Evolutionary conservation across 176 grass and related monocot species (phyloP).

Genomic region (Bonia amplexicaulis): DNA sequence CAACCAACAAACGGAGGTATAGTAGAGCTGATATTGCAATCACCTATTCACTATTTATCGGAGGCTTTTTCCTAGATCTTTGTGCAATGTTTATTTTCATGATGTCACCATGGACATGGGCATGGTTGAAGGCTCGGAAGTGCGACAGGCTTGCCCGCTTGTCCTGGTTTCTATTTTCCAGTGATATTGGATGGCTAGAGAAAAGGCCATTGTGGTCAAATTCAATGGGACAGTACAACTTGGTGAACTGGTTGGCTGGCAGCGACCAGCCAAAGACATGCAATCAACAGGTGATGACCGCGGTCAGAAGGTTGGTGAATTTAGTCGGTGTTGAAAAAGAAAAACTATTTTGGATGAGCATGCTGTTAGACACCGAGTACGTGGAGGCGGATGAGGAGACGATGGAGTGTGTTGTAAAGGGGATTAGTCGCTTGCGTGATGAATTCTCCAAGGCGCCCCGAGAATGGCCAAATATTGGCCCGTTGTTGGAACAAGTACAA

Average conservation of each 20-base stretch:
- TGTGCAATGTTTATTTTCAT: no score
- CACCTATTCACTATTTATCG: no score
- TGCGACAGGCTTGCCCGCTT: no score
- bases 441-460: neutral
- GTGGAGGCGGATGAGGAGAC: neutral
- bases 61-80: no score
- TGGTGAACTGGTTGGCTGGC: neutral
- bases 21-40: no score
- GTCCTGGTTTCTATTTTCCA: no score
- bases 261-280: neutral
- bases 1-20: neutral
- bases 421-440: neutral
- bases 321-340: neutral
- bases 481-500: rapidly evolving
- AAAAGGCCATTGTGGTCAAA: neutral
- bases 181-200: no score
- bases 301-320: neutral
- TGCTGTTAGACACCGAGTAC: neutral
- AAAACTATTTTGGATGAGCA: neutral
- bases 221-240: neutral
- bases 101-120: no score
- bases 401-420: neutral
- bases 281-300: neutral
- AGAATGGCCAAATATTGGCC: neutral
- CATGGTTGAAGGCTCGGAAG: no score